Conservation (phyloP, 192 early-diverging fungal genomes). For the Dissophora ornata region DNA sequence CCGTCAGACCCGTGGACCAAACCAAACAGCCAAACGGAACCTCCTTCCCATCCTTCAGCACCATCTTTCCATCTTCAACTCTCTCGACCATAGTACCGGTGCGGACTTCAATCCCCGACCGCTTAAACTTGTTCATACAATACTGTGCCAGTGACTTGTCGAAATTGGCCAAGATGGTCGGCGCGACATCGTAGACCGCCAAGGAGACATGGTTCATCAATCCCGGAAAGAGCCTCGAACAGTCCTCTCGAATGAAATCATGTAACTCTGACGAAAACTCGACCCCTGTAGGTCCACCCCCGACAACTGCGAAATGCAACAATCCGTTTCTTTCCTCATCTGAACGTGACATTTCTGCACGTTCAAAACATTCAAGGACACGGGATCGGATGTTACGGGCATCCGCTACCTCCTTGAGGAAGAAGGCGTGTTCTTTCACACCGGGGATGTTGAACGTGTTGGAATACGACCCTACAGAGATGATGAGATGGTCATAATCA, state of each 20-base stretch:
- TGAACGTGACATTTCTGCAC: conserved; percentile 74
- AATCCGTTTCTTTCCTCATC: conserved; percentile 71
- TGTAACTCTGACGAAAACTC: conserved; percentile 52
- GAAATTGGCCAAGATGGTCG: conserved; percentile 81
- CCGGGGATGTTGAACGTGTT: conserved; percentile 91
- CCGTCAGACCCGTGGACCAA: conserved; percentile 80
- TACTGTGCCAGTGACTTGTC: conserved; percentile 79
- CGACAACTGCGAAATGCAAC: conserved; percentile 88
- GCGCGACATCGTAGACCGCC: conserved; percentile 84
- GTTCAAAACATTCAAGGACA: conserved; percentile 84
- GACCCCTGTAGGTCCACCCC: conserved; percentile 85
- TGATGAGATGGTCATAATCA: conserved; percentile 84
- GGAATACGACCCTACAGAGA: conserved; percentile 81
- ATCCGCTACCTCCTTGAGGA: conserved; percentile 88
- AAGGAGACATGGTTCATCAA: conserved; percentile 70
- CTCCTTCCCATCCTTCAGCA: conserved; percentile 62
- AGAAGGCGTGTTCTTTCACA: conserved; percentile 85
- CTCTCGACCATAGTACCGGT: conserved; percentile 70
- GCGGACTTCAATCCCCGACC: conserved; percentile 81
- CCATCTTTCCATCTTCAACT: conserved; percentile 66
- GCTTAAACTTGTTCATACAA: conserved; percentile 76
- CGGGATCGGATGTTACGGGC: conserved; percentile 84
- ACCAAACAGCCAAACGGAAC: conserved; percentile 49
- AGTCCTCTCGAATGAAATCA: conserved; percentile 88
- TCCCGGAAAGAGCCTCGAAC: conserved; percentile 77